Evolutionary conservation across 2,329 filamentous ascomycete genomes (phyloP).

Genomic region (Fusarium praegraminearum): DNA sequence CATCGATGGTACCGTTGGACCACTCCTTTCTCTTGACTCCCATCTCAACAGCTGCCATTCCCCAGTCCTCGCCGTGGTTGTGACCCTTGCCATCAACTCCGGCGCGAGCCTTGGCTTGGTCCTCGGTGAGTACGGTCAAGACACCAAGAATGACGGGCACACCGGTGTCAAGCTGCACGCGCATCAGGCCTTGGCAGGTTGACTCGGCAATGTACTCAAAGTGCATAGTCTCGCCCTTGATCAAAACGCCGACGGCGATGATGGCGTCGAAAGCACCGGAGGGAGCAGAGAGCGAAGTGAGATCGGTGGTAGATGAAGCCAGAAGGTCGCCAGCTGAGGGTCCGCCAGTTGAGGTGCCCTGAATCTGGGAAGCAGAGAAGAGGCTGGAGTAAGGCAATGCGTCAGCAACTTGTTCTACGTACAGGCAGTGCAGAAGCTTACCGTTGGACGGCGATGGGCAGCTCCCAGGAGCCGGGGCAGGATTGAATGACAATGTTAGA

Average conservation of each 20-base stretch:
- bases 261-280: slow-evolving; percentile 87
- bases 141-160: slow-evolving; percentile 93
- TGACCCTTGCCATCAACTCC: slow-evolving; percentile 77
- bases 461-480: slow-evolving; percentile 94
- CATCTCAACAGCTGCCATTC: slow-evolving; percentile 92
- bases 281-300: slow-evolving; percentile 61
- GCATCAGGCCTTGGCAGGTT: slow-evolving; percentile 92
- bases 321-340: slow-evolving; percentile 82
- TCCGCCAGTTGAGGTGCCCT: slow-evolving; percentile 73
- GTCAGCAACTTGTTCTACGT: slow-evolving; percentile 26
- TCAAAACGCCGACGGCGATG: slow-evolving; percentile 93
- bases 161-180: slow-evolving; percentile 88
- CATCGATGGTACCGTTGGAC: slow-evolving; percentile 75
- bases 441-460: slow-evolving; percentile 91
- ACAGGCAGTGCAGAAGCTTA: slow-evolving; percentile 54
- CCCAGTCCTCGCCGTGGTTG: slow-evolving; percentile 98
- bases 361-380: slow-evolving; percentile 87
- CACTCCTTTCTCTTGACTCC: slow-evolving; percentile 88
- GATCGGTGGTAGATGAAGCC: slow-evolving; percentile 75
- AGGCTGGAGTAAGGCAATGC: slow-evolving; percentile 63
- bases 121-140: slow-evolving; percentile 87
- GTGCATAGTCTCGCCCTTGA: slow-evolving; percentile 99
- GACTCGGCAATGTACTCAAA: slow-evolving; percentile 98
- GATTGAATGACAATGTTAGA: slow-evolving; percentile 90
- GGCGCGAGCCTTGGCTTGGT: slow-evolving; percentile 87